phyloP scores from a whole-genome alignment of 2,329 filamentous ascomycete species.

The Fonsecaea erecta region DNA sequence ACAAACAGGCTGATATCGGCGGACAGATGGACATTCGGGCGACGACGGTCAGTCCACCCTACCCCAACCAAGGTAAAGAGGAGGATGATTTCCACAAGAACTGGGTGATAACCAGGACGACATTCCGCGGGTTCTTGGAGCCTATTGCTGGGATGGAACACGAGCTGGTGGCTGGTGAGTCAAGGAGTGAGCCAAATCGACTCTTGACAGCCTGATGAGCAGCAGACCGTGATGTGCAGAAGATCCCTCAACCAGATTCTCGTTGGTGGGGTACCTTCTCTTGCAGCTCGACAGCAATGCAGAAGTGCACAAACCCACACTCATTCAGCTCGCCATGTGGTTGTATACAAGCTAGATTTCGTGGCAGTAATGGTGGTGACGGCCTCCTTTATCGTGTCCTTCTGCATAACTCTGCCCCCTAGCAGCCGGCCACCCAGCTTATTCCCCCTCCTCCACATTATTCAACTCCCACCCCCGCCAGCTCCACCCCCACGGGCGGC shows the following conservation, averaged over 20 bases:
- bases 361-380: neutral
- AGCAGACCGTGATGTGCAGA: neutral
- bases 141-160: conserved; percentile 35
- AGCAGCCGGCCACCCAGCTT: neutral
- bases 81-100: conserved; percentile 26
- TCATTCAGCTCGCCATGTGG: neutral
- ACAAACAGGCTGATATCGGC: neutral
- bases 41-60: neutral
- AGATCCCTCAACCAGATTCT: neutral
- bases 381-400: neutral
- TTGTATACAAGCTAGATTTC: neutral
- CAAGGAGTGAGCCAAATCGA: neutral
- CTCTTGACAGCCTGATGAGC: neutral
- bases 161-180: conserved; percentile 26
- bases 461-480: neutral
- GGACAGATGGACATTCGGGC: neutral
- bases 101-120: conserved; percentile 29
- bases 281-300: neutral
- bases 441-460: neutral
- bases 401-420: neutral
- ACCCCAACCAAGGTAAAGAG: neutral
- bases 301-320: neutral
- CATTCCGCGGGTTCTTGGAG: conserved; percentile 36
- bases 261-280: neutral
- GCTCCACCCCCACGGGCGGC: conserved; percentile 21